Evolutionary conservation across 371 early-diverging fungal genomes (phyloP), one percentile per base, ranked within the genome.

Genomic region (Mortierella sp.): DNA sequence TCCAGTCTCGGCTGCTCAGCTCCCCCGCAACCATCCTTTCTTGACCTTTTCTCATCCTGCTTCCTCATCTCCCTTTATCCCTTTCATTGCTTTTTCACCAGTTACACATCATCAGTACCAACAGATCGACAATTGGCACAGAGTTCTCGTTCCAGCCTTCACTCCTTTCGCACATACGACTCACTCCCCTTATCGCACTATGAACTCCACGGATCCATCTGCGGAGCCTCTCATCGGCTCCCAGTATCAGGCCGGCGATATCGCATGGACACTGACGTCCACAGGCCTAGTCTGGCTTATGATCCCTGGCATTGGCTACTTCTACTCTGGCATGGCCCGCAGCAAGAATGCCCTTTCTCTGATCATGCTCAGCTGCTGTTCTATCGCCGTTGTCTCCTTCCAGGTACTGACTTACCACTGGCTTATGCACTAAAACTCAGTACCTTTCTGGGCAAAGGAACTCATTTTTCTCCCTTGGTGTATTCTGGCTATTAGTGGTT

Each of bases 301-400:
- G 93, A 87, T 90, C 28, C 93, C 94, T 11, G 94, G 93, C 43
- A 81, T 92, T 26, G 94, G 94, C 19, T 92, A 90, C 74, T 94
- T 94, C 73, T 96, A 96, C 74, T 88, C 92, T 65, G 97, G 97
- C 14, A 86, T 95, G 90, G 90, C 93, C n/a, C 83, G 93, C 23
- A 80, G 83, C 75, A 93, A 92, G 77, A 92, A 75, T 47, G 75
- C 75, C 1, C 75, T 75, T 1, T 77, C 77, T 1, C 43, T 77
- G 53, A 77, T 77, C 62, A 77, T 77, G 77, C 66, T 77, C 50
- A 71, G 72, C 21, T 77, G 72, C 66, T 77, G 77, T 29, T 77
- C 77, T 19, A 37, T 77, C 46, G 77, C 77, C 12, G n/a, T 50
- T 14, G 50, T n/a, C n/a, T 16, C 50, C 50, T n/a, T 50, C 14